A percentile compares a stretch with the other conserved stretches of the same genome.
phyloP scores from a whole-genome alignment of 2,329 filamentous ascomycete species.

The Teratosphaeriaceae sp. region DNA sequence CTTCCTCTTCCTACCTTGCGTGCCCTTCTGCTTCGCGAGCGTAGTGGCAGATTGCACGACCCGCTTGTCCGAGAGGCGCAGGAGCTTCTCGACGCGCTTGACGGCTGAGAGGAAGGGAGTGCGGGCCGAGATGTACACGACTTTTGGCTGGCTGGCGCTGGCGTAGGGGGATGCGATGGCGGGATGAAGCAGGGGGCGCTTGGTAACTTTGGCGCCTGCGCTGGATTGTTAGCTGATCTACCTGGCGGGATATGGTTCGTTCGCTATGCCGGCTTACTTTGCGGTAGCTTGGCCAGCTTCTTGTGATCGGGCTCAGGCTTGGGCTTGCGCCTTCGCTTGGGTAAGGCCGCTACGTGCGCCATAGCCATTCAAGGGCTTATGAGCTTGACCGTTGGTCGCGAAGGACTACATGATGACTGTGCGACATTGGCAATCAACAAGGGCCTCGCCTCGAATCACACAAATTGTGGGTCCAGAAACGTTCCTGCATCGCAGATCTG shows the following conservation, averaged over 20 bases:
- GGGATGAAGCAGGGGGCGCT: constrained; percentile 53
- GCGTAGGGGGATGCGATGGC: constrained; percentile 49
- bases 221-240: no score
- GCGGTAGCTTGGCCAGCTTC: constrained; percentile 5
- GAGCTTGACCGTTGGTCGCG: no score
- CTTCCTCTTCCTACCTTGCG: constrained; percentile 7
- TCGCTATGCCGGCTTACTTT: constrained; percentile 4
- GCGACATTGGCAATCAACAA: no score
- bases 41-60: constrained; percentile 35
- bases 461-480: no score
- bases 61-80: constrained; percentile 51
- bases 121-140: constrained; percentile 59
- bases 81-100: constrained; percentile 57
- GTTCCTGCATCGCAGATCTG: no score
- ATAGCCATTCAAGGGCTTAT: no score
- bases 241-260: no score
- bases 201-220: constrained; percentile 45
- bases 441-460: no score
- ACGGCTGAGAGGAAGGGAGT: constrained; percentile 64
- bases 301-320: constrained; percentile 8
- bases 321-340: no score
- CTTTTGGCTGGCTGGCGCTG: constrained; percentile 42
- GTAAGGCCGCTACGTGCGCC: no score
- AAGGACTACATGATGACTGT: no score
- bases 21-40: constrained; percentile 23